Evolutionary conservation across 2,329 filamentous ascomycete genomes (phyloP).

Genomic region (Xenosphaeropsis pyriputrescens): DNA sequence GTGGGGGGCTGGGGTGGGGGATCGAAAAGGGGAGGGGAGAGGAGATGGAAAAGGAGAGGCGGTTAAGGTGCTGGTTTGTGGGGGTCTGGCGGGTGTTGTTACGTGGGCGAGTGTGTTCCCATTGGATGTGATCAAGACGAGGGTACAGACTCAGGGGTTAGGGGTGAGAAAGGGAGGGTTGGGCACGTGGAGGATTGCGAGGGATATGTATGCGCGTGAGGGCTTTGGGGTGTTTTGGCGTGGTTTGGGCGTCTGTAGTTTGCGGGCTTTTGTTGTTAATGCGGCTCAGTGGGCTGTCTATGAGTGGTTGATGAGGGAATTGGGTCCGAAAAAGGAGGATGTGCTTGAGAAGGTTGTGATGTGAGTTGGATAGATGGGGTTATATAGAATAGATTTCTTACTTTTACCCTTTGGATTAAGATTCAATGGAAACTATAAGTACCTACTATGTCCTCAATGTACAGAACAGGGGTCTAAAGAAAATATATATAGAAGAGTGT

Average conservation of each 20-base stretch:
- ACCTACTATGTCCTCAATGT: too few relatives aligned
- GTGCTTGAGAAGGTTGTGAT: too few relatives aligned
- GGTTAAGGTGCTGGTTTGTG: constrained; percentile 61
- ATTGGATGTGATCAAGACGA: constrained; percentile 81
- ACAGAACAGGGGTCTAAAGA: too few relatives aligned
- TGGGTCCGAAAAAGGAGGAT: constrained; percentile 14
- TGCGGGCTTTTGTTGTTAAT: constrained; percentile 83
- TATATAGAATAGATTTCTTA: too few relatives aligned
- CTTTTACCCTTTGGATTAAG: too few relatives aligned
- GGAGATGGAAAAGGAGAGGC: constrained; percentile 20
- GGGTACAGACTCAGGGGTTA: constrained; percentile 61
- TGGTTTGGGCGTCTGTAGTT: constrained; percentile 67
- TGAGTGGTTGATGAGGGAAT: constrained; percentile 65
- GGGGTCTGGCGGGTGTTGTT: constrained; percentile 72
- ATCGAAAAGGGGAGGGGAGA: constrained; percentile 5
- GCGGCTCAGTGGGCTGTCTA: constrained; percentile 88
- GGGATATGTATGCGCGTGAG: constrained; percentile 47
- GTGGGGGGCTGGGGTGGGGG: constrained; percentile 17
- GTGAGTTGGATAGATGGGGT: too few relatives aligned
- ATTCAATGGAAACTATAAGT: too few relatives aligned
- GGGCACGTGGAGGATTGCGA: constrained; percentile 49
- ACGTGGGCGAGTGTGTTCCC: constrained; percentile 90
- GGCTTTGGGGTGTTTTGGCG: constrained; percentile 54
- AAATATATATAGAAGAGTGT: too few relatives aligned
- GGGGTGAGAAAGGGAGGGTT: constrained; percentile 9